These are phyloP conservation scores for Phalaenopsis hybrid DNA, from an alignment of 116 monocot genomes.

Conservation along the genomic window DNA sequence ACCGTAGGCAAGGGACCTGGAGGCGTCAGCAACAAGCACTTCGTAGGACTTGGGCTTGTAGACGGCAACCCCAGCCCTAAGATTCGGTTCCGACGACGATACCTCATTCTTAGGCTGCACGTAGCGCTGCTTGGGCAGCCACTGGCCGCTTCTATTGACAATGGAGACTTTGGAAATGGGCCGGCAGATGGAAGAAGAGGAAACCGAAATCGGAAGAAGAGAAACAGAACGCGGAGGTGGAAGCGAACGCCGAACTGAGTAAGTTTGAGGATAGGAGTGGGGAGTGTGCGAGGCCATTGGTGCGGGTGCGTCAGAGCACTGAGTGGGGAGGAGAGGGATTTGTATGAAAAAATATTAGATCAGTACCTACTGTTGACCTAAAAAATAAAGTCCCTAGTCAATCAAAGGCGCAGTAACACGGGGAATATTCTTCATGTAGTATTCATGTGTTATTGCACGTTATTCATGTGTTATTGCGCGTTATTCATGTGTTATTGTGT, in stretches of 20 bases:
- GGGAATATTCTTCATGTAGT: too few species aligned
- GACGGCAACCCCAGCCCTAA: constrained; percentile 61
- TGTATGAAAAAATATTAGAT: too few species aligned
- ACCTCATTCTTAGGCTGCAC: neutral
- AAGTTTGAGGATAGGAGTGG: neutral
- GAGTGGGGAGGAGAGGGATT: too few species aligned
- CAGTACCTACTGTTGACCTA: too few species aligned
- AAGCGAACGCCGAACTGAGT: neutral
- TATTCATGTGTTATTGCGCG: too few species aligned
- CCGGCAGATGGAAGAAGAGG: neutral
- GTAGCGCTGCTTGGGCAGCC: neutral
- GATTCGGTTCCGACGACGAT: constrained; percentile 8
- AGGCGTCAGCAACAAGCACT: constrained; percentile 74
- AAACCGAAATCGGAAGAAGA: neutral
- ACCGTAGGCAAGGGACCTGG: constrained; percentile 56
- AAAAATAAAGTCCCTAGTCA: too few species aligned
- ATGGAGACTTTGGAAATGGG: neutral
- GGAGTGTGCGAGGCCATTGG: neutral
- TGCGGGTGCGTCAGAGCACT: neutral
- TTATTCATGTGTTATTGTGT: too few species aligned
- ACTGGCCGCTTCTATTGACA: neutral
- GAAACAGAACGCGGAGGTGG: neutral
- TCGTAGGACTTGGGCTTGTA: constrained; percentile 93
- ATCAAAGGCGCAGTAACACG: too few species aligned
- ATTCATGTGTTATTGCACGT: too few species aligned